Conservation (phyloP, 2,329 filamentous ascomycete genomes). For the Cladosporium cucumerinum region DNA sequence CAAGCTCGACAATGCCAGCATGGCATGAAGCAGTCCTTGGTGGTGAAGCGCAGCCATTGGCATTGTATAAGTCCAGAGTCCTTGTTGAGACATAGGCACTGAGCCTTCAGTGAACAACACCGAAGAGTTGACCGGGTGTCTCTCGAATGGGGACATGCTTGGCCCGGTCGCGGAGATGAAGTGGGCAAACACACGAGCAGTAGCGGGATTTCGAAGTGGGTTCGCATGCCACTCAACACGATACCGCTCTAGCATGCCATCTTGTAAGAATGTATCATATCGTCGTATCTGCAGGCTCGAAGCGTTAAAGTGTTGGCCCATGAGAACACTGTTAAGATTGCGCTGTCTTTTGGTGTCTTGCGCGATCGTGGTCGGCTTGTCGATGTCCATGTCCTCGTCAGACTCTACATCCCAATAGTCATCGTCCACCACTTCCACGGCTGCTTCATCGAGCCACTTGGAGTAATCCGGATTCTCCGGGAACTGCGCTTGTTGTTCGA, state of each 20-base stretch:
- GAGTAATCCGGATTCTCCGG: constrained; percentile 20
- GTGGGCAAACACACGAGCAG: constrained; percentile 81
- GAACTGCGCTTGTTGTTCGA: constrained; percentile 26
- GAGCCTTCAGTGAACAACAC: constrained; percentile 61
- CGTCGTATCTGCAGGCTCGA: constrained; percentile 33
- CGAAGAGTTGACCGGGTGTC: constrained; percentile 70
- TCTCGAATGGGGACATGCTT: constrained; percentile 81
- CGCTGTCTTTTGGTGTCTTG: constrained; percentile 23
- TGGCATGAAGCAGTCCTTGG: constrained; percentile 84
- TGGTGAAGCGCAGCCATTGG: constrained; percentile 79
- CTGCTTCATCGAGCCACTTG: constrained; percentile 36
- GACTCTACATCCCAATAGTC: constrained; percentile 50
- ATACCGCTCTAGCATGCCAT: constrained; percentile 46
- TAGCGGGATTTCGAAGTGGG: constrained; percentile 75
- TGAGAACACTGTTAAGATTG: constrained; percentile 27
- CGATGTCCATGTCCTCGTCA: constrained; percentile 43
- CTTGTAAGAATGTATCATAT: constrained; percentile 48
- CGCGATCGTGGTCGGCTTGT: constrained; percentile 19
- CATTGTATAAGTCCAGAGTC: constrained; percentile 69
- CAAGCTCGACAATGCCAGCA: constrained; percentile 79
- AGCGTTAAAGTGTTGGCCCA: constrained; percentile 26
- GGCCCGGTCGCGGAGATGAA: constrained; percentile 88
- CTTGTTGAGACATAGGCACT: constrained; percentile 60
- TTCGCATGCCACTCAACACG: constrained; percentile 47
- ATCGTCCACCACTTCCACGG: constrained; percentile 47